Conservation (phyloP, 495 filamentous ascomycete species). For the Mytilinidion resinicola region DNA sequence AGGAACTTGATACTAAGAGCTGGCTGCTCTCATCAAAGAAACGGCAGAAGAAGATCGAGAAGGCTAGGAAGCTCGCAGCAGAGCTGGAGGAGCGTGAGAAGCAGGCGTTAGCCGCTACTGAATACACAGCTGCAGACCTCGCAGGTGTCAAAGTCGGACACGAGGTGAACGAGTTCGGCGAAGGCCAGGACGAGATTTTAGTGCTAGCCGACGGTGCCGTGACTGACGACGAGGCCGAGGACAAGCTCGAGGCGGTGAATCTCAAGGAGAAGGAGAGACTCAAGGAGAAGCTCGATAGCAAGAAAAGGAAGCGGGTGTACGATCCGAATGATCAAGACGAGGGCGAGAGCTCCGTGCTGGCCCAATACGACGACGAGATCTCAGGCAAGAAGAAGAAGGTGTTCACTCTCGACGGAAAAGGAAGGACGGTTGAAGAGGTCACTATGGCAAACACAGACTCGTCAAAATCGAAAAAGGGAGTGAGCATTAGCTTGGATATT, state of each 20-base stretch:
- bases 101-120: constrained; percentile 35
- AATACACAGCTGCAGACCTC: constrained; percentile 78
- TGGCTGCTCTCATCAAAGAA: constrained; percentile 89
- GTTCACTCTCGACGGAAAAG: constrained; percentile 76
- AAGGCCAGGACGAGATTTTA: constrained; percentile 68
- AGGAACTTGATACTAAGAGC: constrained; percentile 68
- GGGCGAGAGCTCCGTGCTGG: constrained; percentile 59
- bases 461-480: constrained; percentile 55
- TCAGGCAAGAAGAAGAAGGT: constrained; percentile 83
- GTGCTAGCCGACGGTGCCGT: constrained; percentile 87
- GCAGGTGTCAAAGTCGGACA: constrained; percentile 89
- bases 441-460: constrained; percentile 54
- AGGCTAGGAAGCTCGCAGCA: constrained; percentile 64
- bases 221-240: constrained; percentile 72
- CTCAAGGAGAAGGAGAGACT: constrained; percentile 72
- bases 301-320: constrained; percentile 88
- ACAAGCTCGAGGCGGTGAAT: constrained; percentile 82
- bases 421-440: constrained; percentile 57
- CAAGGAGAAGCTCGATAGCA: constrained; percentile 69
- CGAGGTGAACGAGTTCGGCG: constrained; percentile 68
- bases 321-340: constrained; percentile 72
- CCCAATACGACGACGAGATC: constrained; percentile 94
- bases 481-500: constrained; percentile 67
- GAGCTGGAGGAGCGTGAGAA: constrained; percentile 64
- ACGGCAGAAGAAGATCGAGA: constrained; percentile 79